Conservation (phyloP, 2,329 filamentous ascomycete genomes). For the Cladophialophora psammophila region DNA sequence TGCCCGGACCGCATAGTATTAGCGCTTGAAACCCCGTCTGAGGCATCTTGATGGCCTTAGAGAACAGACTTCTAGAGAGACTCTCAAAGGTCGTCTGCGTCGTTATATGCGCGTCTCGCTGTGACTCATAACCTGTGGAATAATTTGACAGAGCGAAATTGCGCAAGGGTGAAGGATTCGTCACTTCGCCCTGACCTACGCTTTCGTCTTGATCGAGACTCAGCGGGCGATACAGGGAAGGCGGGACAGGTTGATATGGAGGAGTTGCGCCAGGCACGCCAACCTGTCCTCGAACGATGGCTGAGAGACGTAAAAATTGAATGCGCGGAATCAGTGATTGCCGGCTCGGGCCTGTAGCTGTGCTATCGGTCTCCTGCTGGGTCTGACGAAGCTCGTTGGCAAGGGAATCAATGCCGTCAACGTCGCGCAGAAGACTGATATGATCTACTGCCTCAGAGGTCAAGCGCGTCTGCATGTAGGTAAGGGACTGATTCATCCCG, state of each 20-base stretch:
- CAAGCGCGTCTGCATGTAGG: conserved; percentile 37
- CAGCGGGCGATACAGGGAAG: conserved; percentile 32
- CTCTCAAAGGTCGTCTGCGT: conserved; percentile 2
- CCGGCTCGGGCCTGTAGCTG: conserved; percentile 13
- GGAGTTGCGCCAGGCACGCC: conserved; percentile 37
- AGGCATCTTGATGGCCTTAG: conserved; percentile 40
- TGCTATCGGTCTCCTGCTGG: conserved; percentile 33
- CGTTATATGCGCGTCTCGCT: conserved; percentile 14
- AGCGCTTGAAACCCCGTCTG: conserved; percentile 56
- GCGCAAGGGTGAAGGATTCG: conserved; percentile 36
- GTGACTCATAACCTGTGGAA: conserved; percentile 33
- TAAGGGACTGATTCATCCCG: conserved; percentile 30
- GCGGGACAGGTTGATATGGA: conserved; percentile 37
- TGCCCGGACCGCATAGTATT: conserved; percentile 57
- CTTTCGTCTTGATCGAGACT: conserved; percentile 25
- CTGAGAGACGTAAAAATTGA: conserved; percentile 37
- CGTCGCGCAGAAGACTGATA: conserved; percentile 37
- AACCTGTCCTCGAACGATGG: conserved; percentile 31
- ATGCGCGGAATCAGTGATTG: conserved; percentile 36
- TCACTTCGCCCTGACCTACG: neutral
- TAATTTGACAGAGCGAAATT: conserved; percentile 36
- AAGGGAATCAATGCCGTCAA: conserved; percentile 34
- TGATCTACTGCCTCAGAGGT: conserved; percentile 28
- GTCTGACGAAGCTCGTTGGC: conserved; percentile 30
- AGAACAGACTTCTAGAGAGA: neutral